Evolutionary conservation across 2,329 filamentous ascomycete species (phyloP).

Genomic region (Cryphonectria nitschkei): DNA sequence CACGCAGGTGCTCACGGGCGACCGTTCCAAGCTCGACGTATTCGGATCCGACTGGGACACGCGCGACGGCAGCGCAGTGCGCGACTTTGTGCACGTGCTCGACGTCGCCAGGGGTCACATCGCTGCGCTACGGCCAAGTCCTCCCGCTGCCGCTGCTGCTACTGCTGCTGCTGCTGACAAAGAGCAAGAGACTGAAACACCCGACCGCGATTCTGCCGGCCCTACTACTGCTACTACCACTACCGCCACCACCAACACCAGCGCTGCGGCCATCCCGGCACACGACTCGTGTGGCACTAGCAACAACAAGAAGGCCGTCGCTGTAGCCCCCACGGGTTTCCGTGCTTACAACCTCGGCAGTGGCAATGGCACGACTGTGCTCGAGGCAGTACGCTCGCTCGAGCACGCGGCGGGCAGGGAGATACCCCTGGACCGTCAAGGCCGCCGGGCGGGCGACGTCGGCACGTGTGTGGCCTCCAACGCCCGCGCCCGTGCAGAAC

Average conservation of each 20-base stretch:
- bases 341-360: constrained; percentile 51
- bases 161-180: background rate
- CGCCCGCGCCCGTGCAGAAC: constrained; percentile 43
- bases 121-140: constrained; percentile 53
- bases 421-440: constrained; percentile 44
- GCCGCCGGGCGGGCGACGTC: constrained; percentile 48
- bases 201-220: background rate
- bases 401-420: constrained; percentile 40
- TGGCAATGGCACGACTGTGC: constrained; percentile 49
- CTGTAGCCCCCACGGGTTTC: constrained; percentile 40
- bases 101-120: constrained; percentile 68
- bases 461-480: constrained; percentile 48
- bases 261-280: background rate
- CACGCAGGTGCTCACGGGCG: constrained; percentile 62
- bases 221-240: background rate
- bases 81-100: constrained; percentile 70
- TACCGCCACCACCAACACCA: background rate
- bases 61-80: constrained; percentile 65
- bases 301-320: background rate
- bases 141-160: constrained; percentile 36
- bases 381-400: constrained; percentile 47
- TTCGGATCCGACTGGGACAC: constrained; percentile 70
- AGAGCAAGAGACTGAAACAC: background rate
- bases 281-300: background rate
- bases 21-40: constrained; percentile 57